Evolutionary conservation across 2,329 filamentous ascomycete genomes (phyloP).

Genomic region (Pseudomassariella vexata): DNA sequence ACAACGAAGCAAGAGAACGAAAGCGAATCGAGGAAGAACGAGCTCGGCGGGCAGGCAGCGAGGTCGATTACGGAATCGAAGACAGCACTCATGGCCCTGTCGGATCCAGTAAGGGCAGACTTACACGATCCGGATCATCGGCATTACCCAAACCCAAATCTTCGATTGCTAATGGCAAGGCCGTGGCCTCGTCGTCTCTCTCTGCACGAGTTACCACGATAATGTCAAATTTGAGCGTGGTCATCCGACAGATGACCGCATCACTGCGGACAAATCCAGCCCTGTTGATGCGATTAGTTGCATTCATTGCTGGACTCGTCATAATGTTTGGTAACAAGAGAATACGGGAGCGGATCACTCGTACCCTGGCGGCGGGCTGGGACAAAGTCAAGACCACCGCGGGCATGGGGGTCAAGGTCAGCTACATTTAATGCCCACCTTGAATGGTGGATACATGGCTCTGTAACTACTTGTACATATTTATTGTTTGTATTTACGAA

Average conservation of each 20-base stretch:
- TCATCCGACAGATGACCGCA: constrained; percentile 45
- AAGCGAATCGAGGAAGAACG: constrained; percentile 50
- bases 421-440: constrained; percentile 87
- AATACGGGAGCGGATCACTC: constrained; percentile 67
- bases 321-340: constrained; percentile 70
- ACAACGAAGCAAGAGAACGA: constrained; percentile 52
- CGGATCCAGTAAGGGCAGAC: constrained; percentile 28
- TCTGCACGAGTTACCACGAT: constrained; percentile 46
- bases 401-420: constrained; percentile 96
- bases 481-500: too few relatives aligned
- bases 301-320: constrained; percentile 75
- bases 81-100: constrained; percentile 33
- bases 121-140: constrained; percentile 23
- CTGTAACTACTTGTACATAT: too few relatives aligned
- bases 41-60: constrained; percentile 43
- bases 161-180: constrained; percentile 18
- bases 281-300: constrained; percentile 56
- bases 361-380: constrained; percentile 66
- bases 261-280: constrained; percentile 52
- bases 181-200: constrained; percentile 27
- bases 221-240: constrained; percentile 42
- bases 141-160: constrained; percentile 21
- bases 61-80: constrained; percentile 67
- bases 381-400: constrained; percentile 77
- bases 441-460: too few relatives aligned